These are phyloP conservation scores for Amyloporia xantha DNA, from an alignment of 768 basidiomycete species.

Conservation along the genomic window DNA sequence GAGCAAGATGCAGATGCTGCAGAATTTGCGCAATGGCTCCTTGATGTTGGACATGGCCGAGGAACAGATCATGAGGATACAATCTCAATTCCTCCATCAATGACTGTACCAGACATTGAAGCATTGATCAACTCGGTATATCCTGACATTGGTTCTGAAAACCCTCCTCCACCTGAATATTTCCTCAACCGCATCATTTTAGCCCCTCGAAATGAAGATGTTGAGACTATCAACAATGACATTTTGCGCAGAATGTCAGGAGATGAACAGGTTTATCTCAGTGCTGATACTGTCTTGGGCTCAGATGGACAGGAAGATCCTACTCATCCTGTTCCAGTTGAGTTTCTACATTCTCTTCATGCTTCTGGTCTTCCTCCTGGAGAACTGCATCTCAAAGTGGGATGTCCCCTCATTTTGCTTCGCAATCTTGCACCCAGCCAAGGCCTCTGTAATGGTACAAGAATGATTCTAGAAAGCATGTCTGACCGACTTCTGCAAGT, in stretches of 20 bases:
- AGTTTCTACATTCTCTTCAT: slow-evolving; percentile 35
- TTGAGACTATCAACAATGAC: slow-evolving; percentile 25
- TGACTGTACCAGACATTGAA: not conserved
- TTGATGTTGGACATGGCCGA: slow-evolving; percentile 11
- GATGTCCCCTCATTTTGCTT: slow-evolving; percentile 35
- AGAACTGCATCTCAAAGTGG: slow-evolving; percentile 8
- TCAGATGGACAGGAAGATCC: too few relatives aligned
- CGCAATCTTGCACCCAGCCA: slow-evolving; percentile 32
- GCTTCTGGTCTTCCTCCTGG: slow-evolving; percentile 32
- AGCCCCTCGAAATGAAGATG: slow-evolving; percentile 28
- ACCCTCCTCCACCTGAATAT: too few relatives aligned
- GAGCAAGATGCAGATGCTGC: not conserved
- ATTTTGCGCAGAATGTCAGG: slow-evolving; percentile 17
- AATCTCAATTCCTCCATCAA: not conserved
- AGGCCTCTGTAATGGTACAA: slow-evolving; percentile 33
- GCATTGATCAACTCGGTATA: slow-evolving; percentile 1
- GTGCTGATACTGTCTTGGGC: slow-evolving; percentile 19
- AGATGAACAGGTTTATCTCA: slow-evolving; percentile 11
- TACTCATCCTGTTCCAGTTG: slow-evolving; percentile 25
- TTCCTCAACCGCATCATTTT: slow-evolving; percentile 32
- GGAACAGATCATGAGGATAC: not conserved
- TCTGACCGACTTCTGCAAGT: slow-evolving; percentile 27
- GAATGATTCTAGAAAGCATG: slow-evolving; percentile 23
- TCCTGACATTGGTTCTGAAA: slow-evolving; percentile 8
- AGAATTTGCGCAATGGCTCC: slow-evolving; percentile 12